Conservation (phyloP, 176 grass and related monocot genomes). For the Pontederia crassipes region DNA sequence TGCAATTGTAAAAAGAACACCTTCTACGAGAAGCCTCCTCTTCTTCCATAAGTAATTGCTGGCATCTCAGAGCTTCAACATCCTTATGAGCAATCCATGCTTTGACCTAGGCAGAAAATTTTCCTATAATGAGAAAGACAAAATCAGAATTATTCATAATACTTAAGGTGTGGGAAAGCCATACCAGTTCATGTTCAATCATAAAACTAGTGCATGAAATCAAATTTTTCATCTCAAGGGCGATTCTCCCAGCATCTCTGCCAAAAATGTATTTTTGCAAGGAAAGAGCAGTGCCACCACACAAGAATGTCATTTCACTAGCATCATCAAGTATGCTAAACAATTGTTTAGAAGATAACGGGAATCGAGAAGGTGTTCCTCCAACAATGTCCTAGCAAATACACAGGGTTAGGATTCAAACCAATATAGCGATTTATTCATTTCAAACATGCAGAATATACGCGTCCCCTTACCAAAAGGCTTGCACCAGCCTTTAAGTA, state of each 20-base stretch:
- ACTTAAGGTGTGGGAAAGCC: not conserved
- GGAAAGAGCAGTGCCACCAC: conserved; percentile 11
- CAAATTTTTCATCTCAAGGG: conserved; percentile 9
- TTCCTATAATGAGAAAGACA: not conserved
- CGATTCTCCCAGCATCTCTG: conserved; percentile 6
- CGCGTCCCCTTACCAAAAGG: conserved; percentile 12
- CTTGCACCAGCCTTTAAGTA: conserved; percentile 7
- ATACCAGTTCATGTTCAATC: conserved; percentile 19
- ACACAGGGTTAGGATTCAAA: not conserved
- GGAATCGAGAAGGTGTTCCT: conserved; percentile 10
- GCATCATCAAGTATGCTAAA: conserved; percentile 15
- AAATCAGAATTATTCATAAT: not conserved
- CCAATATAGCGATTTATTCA: not conserved
- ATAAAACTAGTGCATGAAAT: conserved; percentile 16
- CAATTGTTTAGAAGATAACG: conserved; percentile 8
- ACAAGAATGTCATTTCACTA: conserved; percentile 11
- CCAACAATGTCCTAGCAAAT: conserved; percentile 6
- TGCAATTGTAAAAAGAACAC: not conserved
- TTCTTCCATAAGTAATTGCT: conserved; percentile 14
- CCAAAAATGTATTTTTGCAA: conserved; percentile 20
- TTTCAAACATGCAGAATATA: not conserved
- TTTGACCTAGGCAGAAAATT: conserved; percentile 5
- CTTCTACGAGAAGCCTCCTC: conserved; percentile 15
- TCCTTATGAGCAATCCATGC: conserved; percentile 14
- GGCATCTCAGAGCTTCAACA: conserved; percentile 16